Conservation (phyloP, 768 basidiomycete species). For the Collybia sp. region DNA sequence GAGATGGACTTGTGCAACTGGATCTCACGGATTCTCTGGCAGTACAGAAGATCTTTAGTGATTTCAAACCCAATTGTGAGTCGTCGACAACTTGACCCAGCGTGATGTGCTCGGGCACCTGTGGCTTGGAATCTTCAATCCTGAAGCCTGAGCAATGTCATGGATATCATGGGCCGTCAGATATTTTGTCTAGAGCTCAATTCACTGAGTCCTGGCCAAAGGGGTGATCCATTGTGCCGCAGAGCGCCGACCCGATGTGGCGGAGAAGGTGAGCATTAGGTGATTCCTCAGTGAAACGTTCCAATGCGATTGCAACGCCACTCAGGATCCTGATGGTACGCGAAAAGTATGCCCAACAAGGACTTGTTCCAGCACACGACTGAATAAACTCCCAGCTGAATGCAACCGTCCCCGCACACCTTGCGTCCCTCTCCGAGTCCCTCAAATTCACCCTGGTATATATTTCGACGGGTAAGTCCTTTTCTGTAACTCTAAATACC, state of each 20-base stretch:
- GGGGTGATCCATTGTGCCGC: conserved; percentile 96
- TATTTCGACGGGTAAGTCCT: conserved; percentile 75
- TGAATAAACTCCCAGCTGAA: conserved; percentile 55
- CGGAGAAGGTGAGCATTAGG: conserved; percentile 64
- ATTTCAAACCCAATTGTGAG: conserved; percentile 70
- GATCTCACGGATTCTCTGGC: conserved; percentile 62
- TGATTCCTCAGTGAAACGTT: neutral
- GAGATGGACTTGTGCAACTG: conserved; percentile 46
- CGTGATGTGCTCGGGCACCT: no score
- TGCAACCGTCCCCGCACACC: conserved; percentile 63
- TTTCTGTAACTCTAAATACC: neutral
- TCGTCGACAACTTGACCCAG: conserved; percentile 10
- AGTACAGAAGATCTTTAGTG: conserved; percentile 48
- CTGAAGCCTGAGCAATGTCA: no score
- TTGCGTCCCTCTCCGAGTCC: conserved; percentile 62
- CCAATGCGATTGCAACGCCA: conserved; percentile 16
- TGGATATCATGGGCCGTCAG: no score
- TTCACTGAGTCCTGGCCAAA: conserved; percentile 17
- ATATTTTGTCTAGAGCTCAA: neutral
- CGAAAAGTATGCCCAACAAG: conserved; percentile 39
- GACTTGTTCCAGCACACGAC: neutral
- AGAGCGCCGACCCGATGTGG: conserved; percentile 88
- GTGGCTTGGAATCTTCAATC: no score
- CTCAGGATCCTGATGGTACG: conserved; percentile 60
- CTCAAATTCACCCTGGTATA: conserved; percentile 74